phyloP scores from a whole-genome alignment of 257 asterid genomes.

The Solanum ahanhuiri region DNA sequence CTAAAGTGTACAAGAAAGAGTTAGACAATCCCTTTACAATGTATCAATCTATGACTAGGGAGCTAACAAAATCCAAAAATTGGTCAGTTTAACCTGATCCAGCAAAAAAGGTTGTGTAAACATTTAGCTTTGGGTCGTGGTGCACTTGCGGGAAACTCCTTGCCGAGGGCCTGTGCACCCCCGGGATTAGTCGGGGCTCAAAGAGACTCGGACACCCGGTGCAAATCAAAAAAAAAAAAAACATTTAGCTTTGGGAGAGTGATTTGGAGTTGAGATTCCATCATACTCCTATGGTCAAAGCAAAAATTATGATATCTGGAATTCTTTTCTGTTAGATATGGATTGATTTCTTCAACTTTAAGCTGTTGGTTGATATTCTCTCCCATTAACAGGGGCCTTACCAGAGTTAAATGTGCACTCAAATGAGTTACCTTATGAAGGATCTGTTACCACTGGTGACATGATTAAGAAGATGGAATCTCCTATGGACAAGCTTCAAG shows the following conservation, averaged over 20 bases:
- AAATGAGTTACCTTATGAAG: constrained; percentile 45
- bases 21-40: not conserved
- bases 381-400: constrained; percentile 21
- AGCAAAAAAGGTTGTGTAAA: not conserved
- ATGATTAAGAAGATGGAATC: constrained; percentile 44
- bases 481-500: constrained; percentile 51
- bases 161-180: too few species aligned
- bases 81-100: not conserved
- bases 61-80: not conserved
- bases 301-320: not conserved
- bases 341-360: not conserved
- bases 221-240: too few species aligned
- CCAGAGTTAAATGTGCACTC: constrained; percentile 29
- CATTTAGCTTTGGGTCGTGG: not conserved
- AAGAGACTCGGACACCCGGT: too few species aligned
- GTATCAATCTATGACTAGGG: not conserved
- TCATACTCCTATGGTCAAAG: not conserved
- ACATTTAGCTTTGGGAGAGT: not conserved
- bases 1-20: not conserved
- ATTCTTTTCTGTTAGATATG: not conserved
- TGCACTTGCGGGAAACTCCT: too few species aligned
- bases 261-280: not conserved
- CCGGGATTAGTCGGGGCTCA: too few species aligned
- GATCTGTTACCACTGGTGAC: constrained; percentile 38
- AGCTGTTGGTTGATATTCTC: not conserved